These are phyloP conservation scores for Betula pendula DNA, from an alignment of 306 rosid genomes.

Conservation along the genomic window DNA sequence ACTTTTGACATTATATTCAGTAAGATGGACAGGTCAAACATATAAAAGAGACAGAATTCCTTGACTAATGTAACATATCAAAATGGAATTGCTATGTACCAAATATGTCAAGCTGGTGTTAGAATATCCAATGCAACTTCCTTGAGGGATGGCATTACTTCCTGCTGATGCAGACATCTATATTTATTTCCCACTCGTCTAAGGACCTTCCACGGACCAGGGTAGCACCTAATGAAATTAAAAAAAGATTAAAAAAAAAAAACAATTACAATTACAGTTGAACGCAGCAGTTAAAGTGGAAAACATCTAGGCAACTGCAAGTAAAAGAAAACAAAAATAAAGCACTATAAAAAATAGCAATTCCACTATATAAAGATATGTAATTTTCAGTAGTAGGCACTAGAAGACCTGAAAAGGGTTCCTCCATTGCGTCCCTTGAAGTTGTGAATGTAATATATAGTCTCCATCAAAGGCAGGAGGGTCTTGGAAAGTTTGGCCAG, in stretches of 20 bases:
- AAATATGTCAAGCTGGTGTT: constrained; percentile 54
- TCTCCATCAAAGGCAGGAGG: constrained; percentile 78
- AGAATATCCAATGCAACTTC: constrained; percentile 92
- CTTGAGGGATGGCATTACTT: constrained; percentile 85
- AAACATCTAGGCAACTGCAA: not conserved
- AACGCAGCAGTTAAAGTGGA: constrained; percentile 17
- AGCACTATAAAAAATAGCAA: not conserved
- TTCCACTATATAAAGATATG: not conserved
- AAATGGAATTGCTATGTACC: constrained; percentile 22
- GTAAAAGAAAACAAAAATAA: not conserved
- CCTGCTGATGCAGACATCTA: constrained; percentile 71
- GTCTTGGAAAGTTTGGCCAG: constrained; percentile 76
- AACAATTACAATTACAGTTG: not conserved
- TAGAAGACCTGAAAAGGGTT: constrained; percentile 74
- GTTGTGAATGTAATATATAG: constrained; percentile 86
- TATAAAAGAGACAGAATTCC: not conserved
- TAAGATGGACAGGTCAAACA: not conserved
- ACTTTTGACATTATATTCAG: too few relatives aligned
- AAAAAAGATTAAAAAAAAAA: not conserved
- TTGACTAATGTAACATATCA: not conserved
- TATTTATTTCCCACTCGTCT: constrained; percentile 53
- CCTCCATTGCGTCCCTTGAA: constrained; percentile 88
- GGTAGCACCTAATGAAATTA: constrained; percentile 60
- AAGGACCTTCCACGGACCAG: constrained; percentile 89
- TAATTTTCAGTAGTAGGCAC: constrained; percentile 11